Evolutionary conservation across 2,329 filamentous ascomycete species (phyloP).

Genomic region (Aureobasidium lini): DNA sequence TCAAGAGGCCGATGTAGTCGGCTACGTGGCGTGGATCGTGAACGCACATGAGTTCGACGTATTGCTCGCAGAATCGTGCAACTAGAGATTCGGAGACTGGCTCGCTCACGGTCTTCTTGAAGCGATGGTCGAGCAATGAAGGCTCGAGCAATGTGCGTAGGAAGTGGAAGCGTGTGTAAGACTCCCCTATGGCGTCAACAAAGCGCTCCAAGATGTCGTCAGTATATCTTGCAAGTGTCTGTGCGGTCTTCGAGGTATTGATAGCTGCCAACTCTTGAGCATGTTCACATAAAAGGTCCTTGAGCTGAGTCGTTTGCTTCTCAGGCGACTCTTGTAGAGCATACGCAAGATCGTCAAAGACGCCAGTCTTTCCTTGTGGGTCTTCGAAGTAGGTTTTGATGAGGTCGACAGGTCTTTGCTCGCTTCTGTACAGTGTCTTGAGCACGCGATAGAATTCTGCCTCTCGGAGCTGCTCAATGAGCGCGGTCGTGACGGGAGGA

Average conservation of each 20-base stretch:
- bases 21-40: slow-evolving; percentile 78
- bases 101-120: slow-evolving; percentile 17
- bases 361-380: slow-evolving; percentile 60
- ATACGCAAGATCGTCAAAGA: slow-evolving; percentile 74
- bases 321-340: slow-evolving; percentile 61
- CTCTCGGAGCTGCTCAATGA: slow-evolving; percentile 70
- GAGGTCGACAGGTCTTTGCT: slow-evolving; percentile 72
- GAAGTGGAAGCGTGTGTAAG: slow-evolving; percentile 66
- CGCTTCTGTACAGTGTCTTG: slow-evolving; percentile 76
- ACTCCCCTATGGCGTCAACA: slow-evolving; percentile 53
- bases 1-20: slow-evolving; percentile 70
- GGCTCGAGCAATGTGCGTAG: slow-evolving; percentile 69
- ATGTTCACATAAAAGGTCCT: slow-evolving; percentile 57
- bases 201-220: slow-evolving; percentile 60
- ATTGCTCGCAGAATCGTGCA: slow-evolving; percentile 66
- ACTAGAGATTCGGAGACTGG: slow-evolving; percentile 31
- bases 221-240: slow-evolving; percentile 54
- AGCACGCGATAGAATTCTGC: slow-evolving; percentile 86
- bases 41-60: slow-evolving; percentile 84
- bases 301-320: slow-evolving; percentile 67
- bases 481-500: slow-evolving; percentile 66
- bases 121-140: slow-evolving; percentile 16
- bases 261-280: slow-evolving; percentile 60
- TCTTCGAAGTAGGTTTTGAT: slow-evolving; percentile 82
- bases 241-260: slow-evolving; percentile 58